A percentile compares a stretch with the other conserved stretches of the same genome.
Evolutionary conservation across 768 basidiomycete genomes (phyloP).

Genomic region (Leccinum longicurvipes): DNA sequence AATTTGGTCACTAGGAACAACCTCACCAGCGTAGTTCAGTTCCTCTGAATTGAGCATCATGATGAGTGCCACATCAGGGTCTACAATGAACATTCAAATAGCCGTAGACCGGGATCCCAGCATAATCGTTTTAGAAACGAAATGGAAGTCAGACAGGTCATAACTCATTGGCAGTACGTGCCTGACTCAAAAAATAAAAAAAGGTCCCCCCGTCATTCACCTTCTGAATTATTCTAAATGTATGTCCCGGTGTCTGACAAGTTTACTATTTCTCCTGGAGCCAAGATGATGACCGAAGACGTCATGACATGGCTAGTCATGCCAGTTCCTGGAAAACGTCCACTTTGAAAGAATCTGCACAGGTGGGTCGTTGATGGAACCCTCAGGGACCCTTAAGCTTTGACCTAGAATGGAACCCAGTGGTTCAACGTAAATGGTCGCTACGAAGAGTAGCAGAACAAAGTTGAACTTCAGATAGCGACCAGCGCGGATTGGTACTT

Average conservation of each 20-base stretch:
- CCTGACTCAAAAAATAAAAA: neutral
- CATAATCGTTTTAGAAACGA: neutral
- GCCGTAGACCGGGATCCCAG: neutral
- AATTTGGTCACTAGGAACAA: no score
- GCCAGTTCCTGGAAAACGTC: neutral
- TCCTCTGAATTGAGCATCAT: neutral
- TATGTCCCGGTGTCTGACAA: neutral
- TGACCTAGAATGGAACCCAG: neutral
- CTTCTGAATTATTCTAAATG: no score
- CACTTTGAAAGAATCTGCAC: no score
- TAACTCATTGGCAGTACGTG: neutral
- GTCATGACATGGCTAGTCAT: neutral
- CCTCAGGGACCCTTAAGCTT: neutral
- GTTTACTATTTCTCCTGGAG: neutral
- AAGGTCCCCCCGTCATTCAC: neutral
- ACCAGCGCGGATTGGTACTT: no score
- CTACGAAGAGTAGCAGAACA: neutral
- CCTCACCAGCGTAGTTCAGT: neutral
- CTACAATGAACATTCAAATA: neutral
- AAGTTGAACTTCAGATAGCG: no score
- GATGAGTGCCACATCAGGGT: neutral
- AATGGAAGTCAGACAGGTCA: neutral
- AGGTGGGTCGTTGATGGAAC: no score
- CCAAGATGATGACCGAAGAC: neutral
- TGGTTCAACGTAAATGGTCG: neutral